A percentile compares a stretch with the other conserved stretches of the same genome.
These are phyloP conservation scores for Oryza australiensis DNA, from an alignment of 176 grass and related monocot species.

Conservation along the genomic window DNA sequence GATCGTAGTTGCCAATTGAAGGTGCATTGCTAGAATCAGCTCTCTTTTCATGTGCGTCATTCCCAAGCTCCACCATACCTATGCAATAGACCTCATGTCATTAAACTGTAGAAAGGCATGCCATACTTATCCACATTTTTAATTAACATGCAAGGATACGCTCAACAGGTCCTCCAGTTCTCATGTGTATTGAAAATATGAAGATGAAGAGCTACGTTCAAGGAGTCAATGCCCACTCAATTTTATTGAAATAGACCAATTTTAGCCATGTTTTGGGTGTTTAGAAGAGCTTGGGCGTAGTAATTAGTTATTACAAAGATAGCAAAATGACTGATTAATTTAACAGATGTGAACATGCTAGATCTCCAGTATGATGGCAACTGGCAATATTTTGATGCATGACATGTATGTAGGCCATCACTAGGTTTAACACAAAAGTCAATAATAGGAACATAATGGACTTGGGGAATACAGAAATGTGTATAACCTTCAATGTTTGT, in stretches of 20 bases:
- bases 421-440: constrained; percentile 5
- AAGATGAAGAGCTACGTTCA: neutral
- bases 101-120: constrained; percentile 10
- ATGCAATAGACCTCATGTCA: constrained; percentile 14
- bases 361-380: neutral
- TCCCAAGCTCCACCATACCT: constrained; percentile 41
- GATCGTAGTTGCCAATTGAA: constrained; percentile 43
- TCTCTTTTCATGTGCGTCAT: constrained; percentile 40
- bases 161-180: neutral
- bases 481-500: constrained; percentile 47
- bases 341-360: constrained; percentile 5
- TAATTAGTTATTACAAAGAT: constrained; percentile 9
- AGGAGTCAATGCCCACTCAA: constrained; percentile 6
- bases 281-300: neutral
- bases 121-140: constrained; percentile 21
- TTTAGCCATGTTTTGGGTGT: neutral
- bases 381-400: neutral
- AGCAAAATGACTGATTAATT: constrained; percentile 17
- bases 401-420: neutral
- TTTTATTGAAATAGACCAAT: neutral
- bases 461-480: constrained; percentile 28
- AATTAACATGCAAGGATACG: constrained; percentile 10
- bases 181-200: neutral
- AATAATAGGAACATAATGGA: constrained; percentile 30
- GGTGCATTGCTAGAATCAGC: constrained; percentile 44